phyloP scores from a whole-genome alignment of 306 rosid genomes.

The Vicia villosa region DNA sequence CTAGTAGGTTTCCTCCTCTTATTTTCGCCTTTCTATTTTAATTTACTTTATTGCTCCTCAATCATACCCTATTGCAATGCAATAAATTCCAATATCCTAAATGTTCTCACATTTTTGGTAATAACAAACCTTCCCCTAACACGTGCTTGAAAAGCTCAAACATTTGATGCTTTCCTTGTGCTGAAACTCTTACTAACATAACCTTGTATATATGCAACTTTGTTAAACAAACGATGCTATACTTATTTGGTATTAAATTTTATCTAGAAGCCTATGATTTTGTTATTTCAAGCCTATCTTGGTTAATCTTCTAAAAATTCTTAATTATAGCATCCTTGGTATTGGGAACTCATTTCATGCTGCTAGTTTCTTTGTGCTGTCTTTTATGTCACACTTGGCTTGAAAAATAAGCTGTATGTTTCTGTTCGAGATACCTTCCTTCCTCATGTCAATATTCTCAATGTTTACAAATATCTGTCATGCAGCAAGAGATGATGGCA shows the following conservation, averaged over 20 bases:
- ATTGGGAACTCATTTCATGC: constrained; percentile 12
- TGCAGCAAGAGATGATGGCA: constrained; percentile 59
- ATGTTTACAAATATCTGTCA: constrained; percentile 23
- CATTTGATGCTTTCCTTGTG: constrained; percentile 13
- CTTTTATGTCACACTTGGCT: constrained; percentile 17
- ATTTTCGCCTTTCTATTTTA: constrained; percentile 10
- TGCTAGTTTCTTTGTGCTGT: constrained; percentile 26
- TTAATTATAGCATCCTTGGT: neutral
- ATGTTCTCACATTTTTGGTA: neutral
- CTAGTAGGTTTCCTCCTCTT: constrained; percentile 42
- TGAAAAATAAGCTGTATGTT: constrained; percentile 4
- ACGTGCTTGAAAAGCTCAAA: constrained; percentile 15
- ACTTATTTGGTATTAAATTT: constrained; percentile 6
- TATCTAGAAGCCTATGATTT: constrained; percentile 10
- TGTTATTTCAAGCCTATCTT: constrained; percentile 20
- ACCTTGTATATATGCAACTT: neutral
- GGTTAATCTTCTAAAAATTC: constrained; percentile 23
- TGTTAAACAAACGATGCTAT: constrained; percentile 1
- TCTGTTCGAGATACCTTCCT: constrained; percentile 20
- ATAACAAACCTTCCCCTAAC: neutral
- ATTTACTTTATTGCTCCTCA: neutral
- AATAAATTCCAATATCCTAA: neutral
- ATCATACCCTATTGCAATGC: constrained; percentile 2
- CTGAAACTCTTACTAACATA: constrained; percentile 27
- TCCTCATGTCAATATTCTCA: constrained; percentile 24